Conservation (phyloP, 176 grass and related monocot genomes). For the Oryza brachyantha region DNA sequence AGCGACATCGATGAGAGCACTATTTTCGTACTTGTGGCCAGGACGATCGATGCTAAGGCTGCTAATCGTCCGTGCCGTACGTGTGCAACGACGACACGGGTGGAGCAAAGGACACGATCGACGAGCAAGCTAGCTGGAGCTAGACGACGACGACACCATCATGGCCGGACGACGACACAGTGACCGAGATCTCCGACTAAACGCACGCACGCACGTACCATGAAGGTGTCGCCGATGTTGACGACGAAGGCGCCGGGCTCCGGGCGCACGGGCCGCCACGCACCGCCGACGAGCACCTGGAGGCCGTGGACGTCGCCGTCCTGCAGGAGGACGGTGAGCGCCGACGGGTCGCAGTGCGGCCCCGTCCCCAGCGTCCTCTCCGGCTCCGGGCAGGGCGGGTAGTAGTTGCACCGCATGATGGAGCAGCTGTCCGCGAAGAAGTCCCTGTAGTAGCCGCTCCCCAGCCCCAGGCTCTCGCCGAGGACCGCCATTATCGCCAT, state of each 20-base stretch:
- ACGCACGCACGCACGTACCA: slow-evolving; percentile 50
- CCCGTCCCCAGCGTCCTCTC: slow-evolving; percentile 75
- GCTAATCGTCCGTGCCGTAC: too few species aligned
- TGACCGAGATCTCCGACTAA: background rate
- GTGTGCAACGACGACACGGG: too few species aligned
- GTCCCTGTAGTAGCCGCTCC: slow-evolving; percentile 46
- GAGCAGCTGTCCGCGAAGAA: slow-evolving; percentile 64
- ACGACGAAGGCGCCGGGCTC: slow-evolving; percentile 50
- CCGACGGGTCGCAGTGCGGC: slow-evolving; percentile 71
- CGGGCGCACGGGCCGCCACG: slow-evolving; percentile 54
- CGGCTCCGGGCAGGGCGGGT: slow-evolving; percentile 79
- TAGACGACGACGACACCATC: too few species aligned
- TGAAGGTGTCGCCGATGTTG: slow-evolving; percentile 90
- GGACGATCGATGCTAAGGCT: too few species aligned
- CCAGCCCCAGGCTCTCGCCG: slow-evolving; percentile 62
- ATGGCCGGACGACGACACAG: too few species aligned
- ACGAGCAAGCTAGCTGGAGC: too few species aligned
- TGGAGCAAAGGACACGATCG: too few species aligned
- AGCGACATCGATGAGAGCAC: too few species aligned
- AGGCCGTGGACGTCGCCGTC: slow-evolving; percentile 61
- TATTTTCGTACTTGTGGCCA: too few species aligned
- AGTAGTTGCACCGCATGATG: slow-evolving; percentile 87
- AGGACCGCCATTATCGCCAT: slow-evolving; percentile 74
- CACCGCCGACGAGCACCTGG: slow-evolving; percentile 55
- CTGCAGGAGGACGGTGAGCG: slow-evolving; percentile 74